Percentiles rank a stretch among this genome's conserved stretches.
Conservation (phyloP, 108 stramenopile species). For the Conticribra weissflogii region DNA sequence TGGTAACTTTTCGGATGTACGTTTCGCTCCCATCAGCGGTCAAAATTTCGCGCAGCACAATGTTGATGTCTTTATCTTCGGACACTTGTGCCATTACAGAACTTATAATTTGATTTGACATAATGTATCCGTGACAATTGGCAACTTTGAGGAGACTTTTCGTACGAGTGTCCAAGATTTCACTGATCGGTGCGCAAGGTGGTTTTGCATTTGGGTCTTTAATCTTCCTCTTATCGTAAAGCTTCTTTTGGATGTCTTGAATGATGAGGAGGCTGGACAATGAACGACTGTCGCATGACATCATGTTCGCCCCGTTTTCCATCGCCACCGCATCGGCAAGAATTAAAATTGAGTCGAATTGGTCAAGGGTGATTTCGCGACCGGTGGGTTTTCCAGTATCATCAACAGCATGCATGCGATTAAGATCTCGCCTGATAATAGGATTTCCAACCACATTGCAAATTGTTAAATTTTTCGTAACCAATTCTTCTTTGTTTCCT, state of each 20-base stretch:
- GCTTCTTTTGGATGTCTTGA: constrained; percentile 32
- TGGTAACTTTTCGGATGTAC: constrained; percentile 18
- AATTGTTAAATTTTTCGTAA: constrained; percentile 33
- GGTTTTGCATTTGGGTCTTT: constrained; percentile 9
- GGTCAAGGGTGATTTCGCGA: constrained; percentile 20
- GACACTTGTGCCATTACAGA: constrained; percentile 48
- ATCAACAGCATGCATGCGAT: constrained; percentile 21
- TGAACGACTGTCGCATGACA: constrained; percentile 41
- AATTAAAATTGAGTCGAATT: constrained; percentile 53
- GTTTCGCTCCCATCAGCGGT: constrained; percentile 51
- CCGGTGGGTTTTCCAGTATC: constrained; percentile 17
- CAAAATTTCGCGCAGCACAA: constrained; percentile 41
- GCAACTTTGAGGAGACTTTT: constrained; percentile 46
- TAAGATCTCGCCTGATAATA: constrained; percentile 45
- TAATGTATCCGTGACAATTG: constrained; percentile 47
- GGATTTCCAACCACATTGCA: constrained; percentile 45
- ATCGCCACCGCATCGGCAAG: constrained; percentile 44
- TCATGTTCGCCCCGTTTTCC: constrained; percentile 33
- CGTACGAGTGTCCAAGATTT: constrained; percentile 56
- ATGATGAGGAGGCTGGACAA: constrained; percentile 40
- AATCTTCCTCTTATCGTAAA: constrained; percentile 12
- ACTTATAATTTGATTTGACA: constrained; percentile 50
- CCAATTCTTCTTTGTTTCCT: constrained; percentile 35
- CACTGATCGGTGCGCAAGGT: constrained; percentile 35
- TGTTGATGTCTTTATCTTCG: constrained; percentile 53